Evolutionary conservation across 2,329 filamentous ascomycete species (phyloP).

Genomic region (Paecilomyces formosus): DNA sequence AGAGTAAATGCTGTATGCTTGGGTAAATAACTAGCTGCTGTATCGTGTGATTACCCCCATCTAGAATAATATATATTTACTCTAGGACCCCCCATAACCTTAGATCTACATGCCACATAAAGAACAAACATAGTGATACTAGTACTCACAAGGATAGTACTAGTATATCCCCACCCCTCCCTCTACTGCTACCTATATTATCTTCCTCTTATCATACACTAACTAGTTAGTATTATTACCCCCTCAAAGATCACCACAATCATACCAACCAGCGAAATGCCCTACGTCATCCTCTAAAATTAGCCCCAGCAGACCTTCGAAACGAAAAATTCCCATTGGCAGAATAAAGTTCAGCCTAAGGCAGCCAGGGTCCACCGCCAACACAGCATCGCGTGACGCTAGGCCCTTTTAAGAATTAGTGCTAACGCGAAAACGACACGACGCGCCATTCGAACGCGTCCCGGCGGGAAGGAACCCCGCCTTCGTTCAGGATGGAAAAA

Average conservation of each 20-base stretch:
- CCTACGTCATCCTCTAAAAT: not conserved
- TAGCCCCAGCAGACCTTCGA: not conserved
- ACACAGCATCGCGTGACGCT: not conserved
- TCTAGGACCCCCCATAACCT: no score
- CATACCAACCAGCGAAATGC: not conserved
- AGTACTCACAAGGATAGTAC: no score
- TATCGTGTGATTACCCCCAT: no score
- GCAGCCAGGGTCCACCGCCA: not conserved
- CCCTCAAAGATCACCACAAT: not conserved
- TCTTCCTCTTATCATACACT: no score
- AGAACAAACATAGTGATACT: no score
- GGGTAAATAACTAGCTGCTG: no score
- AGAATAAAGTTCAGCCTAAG: not conserved
- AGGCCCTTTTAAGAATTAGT: not conserved
- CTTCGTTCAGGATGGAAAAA: not conserved
- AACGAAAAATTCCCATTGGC: not conserved
- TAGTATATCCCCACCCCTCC: no score
- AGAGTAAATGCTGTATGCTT: no score
- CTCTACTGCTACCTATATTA: no score
- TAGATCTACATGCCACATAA: no score
- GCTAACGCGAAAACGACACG: not conserved
- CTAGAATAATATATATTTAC: no score
- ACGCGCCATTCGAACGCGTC: not conserved
- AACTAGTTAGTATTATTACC: no score
- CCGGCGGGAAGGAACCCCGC: not conserved